Base-by-base conservation (phyloP, 306 rosid genomes). In the Lathyrus aphaca region DNA sequence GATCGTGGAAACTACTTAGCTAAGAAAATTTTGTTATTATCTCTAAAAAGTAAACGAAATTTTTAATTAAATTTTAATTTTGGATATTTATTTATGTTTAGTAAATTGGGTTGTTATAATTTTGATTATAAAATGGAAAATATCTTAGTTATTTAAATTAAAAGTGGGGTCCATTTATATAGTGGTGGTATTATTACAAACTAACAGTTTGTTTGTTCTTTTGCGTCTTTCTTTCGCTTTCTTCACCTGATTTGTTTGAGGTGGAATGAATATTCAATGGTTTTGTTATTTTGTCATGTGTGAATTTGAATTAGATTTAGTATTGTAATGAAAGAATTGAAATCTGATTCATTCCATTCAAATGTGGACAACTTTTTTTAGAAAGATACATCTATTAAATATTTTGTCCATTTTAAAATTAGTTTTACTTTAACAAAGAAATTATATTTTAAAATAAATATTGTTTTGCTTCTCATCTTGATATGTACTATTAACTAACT, bases 161-260 rank as follows among this genome's bases (percentile, higher is more conserved):
- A 27, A 56, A 12, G 8, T 25, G 18, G 38, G 62, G 39, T 7
- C 62, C 62, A 56, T 9, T 56, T 55, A 10, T 19, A 4, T 19
- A 25, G 61, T 55, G 39, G 5, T 55, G 2, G 2, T 53, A 53
- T 21, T 53, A 19, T 5, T 21, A 48, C 10, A 50, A 56, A 56
- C 40, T 56, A 56, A 53, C 59, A 53, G 8, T 21, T 23, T 53
- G 30, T n/a, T 53, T 53, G 59, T 53, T 30, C 14, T 53, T 53
- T 53, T 53, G 59, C 10, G 59, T 53, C 7, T 53, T 0, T 5
- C 32, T 53, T 23, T 35, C 2, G 32, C 59, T 53, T 53, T 53
- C 59, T n/a, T 53, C 59, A 53, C 4, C 15, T 5, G 3, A 10
- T 53, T 53, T 53, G 16, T 23, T 53, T 10, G 8, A 3, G 27